Base-by-base conservation (phyloP, 805 yeast species). In the Candida easanensis region DNA sequence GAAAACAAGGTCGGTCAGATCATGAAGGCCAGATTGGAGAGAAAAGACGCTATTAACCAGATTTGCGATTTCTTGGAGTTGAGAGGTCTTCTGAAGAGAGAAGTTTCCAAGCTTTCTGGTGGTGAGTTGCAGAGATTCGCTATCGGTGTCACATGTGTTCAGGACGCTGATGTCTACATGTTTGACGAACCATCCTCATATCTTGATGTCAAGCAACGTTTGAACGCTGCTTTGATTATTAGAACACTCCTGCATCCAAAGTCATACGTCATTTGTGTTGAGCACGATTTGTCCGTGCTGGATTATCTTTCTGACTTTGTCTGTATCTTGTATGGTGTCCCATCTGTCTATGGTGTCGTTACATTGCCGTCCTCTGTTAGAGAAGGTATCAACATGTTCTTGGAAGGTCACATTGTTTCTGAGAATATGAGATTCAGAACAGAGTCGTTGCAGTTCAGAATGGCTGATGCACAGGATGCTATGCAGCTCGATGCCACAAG, bases 101-200 rank as follows among this genome's bases (percentile, higher is more conserved):
- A 93, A 52, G 86, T 93, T 37, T 75, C 78, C 39, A 85, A 88
- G 57, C 77, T 93, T 52, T 88, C 97, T 36, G 99, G 99, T 82
- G 99, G 99, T 68, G 99, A 93, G 71, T 76, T 93, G 65, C 99
- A 93, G 74, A 83, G 99, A 73, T 93, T 93, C 63, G 98, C 99
- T 37, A 84, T 93, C 63, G 99, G 93, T 57, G 84, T 93, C 89
- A 87, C 98, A 14, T 88, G 96, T 75, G 89, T 90, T 36, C 98
- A 91, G 70, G 74, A 72, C 25, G 98, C 98, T 44, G 86, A 88
- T 57, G 98, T 93, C 35, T 93, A 93, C 71, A 93, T 93, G 99
- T 93, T 93, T 68, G 99, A 93, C 71, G 99, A 93, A 74, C 99
- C 99, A 36, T 90, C 98, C 16, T 93, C 99, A 10, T 93, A 93